phyloP scores from a whole-genome alignment of 768 basidiomycete species.

The Steccherinum ochraceum region DNA sequence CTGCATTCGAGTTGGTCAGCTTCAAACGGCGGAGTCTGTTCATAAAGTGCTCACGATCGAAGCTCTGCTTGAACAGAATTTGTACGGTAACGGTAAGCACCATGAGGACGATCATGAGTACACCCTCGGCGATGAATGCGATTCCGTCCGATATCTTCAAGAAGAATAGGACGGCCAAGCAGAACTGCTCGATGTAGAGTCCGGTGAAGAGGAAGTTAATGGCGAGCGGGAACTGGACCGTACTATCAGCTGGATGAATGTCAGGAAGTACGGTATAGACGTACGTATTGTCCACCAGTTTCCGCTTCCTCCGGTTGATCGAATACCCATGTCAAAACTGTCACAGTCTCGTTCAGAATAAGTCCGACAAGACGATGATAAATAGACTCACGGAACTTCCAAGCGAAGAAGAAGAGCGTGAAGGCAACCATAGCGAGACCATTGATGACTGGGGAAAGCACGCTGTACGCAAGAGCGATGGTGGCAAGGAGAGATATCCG shows the following conservation, averaged over 20 bases:
- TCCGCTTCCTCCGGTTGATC: constrained; percentile 46
- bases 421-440: constrained; percentile 57
- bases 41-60: constrained; percentile 28
- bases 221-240: constrained; percentile 30
- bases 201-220: constrained; percentile 54
- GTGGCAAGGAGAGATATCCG: constrained; percentile 47
- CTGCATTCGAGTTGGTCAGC: constrained; percentile 21
- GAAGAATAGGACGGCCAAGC: constrained; percentile 64
- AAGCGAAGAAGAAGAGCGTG: constrained; percentile 51
- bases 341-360: neutral
- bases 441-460: constrained; percentile 63
- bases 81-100: constrained; percentile 44
- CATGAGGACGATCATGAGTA: constrained; percentile 54
- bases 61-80: constrained; percentile 31
- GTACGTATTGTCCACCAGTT: constrained; percentile 28
- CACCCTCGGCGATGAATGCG: constrained; percentile 35
- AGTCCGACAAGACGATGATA: neutral
- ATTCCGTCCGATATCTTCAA: constrained; percentile 36
- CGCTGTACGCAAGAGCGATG: constrained; percentile 50
- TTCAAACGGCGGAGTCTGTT: neutral
- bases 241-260: too few relatives aligned
- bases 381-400: constrained; percentile 45
- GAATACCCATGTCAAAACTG: constrained; percentile 46
- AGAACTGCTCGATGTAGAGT: constrained; percentile 66
- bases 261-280: too few relatives aligned